These are phyloP conservation scores for Termitomyces bulborhizus DNA, from an alignment of 768 basidiomycete genomes.

Conservation along the genomic window DNA sequence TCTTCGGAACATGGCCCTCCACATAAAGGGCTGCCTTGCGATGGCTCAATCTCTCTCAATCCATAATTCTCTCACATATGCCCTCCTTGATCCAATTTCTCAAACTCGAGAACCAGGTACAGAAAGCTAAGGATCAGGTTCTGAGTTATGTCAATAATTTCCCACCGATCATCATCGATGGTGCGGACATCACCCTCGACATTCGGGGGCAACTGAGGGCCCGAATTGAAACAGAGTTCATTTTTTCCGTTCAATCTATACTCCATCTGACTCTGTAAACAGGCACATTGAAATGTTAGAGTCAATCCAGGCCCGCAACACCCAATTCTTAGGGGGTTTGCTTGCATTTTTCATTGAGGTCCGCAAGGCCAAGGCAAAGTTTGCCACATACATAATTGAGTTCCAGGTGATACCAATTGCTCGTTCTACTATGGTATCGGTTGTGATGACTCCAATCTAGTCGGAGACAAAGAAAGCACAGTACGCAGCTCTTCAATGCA, in stretches of 20 bases:
- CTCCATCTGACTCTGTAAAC: neutral
- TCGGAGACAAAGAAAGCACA: neutral
- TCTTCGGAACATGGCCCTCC: no score
- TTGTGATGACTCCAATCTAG: neutral
- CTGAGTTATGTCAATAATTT: neutral
- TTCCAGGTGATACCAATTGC: neutral
- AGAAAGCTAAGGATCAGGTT: neutral
- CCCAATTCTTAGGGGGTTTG: neutral
- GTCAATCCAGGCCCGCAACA: neutral
- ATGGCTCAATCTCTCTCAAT: no score
- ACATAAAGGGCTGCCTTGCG: no score
- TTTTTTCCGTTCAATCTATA: neutral
- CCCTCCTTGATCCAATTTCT: neutral
- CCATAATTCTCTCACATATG: neutral
- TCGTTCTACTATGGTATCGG: no score
- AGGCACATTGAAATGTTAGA: neutral
- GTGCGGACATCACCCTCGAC: neutral
- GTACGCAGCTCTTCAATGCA: neutral
- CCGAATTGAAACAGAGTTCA: neutral
- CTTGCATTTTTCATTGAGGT: neutral
- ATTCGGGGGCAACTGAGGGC: neutral
- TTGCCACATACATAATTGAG: neutral
- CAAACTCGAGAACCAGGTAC: neutral
- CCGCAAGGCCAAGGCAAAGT: neutral
- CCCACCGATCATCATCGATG: neutral